Conservation (phyloP, 2,329 filamentous ascomycete species). For the Chrysoporthe austroafricana region DNA sequence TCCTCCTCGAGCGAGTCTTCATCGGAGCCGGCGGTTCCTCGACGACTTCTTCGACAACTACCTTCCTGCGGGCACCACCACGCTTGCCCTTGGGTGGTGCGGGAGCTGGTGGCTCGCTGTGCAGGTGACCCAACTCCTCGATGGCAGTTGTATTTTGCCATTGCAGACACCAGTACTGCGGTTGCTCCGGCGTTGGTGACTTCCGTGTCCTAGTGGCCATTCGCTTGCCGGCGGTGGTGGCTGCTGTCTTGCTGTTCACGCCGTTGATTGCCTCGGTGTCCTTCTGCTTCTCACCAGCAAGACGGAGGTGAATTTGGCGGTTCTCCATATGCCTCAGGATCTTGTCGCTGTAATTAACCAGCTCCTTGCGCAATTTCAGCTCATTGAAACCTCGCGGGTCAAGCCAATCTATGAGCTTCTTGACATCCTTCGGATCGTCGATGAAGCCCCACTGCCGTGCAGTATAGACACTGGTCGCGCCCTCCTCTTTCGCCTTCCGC, state of each 20-base stretch:
- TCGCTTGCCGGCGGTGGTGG: slow-evolving; percentile 38
- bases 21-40: slow-evolving; percentile 22
- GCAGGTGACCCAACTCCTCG: slow-evolving; percentile 61
- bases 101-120: slow-evolving; percentile 58
- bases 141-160: slow-evolving; percentile 63
- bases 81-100: slow-evolving; percentile 53
- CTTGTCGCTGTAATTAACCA: slow-evolving; percentile 73
- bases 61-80: slow-evolving; percentile 54
- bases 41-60: slow-evolving; percentile 31
- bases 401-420: slow-evolving; percentile 83
- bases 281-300: slow-evolving; percentile 45
- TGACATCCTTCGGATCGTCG: slow-evolving; percentile 77
- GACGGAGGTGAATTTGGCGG: slow-evolving; percentile 71
- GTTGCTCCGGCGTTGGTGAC: slow-evolving; percentile 50
- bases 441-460: slow-evolving; percentile 91
- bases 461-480: slow-evolving; percentile 73
- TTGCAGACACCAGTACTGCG: slow-evolving; percentile 52
- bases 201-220: slow-evolving; percentile 53
- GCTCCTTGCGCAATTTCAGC: slow-evolving; percentile 83
- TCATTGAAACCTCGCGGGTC: slow-evolving; percentile 87
- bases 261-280: slow-evolving; percentile 32
- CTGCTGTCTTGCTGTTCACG: slow-evolving; percentile 28
- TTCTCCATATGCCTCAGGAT: slow-evolving; percentile 81
- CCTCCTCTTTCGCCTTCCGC: slow-evolving; percentile 85
- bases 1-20: slow-evolving; percentile 28